phyloP scores from a whole-genome alignment of 305 asterid species.

The Fraxinus nigra region DNA sequence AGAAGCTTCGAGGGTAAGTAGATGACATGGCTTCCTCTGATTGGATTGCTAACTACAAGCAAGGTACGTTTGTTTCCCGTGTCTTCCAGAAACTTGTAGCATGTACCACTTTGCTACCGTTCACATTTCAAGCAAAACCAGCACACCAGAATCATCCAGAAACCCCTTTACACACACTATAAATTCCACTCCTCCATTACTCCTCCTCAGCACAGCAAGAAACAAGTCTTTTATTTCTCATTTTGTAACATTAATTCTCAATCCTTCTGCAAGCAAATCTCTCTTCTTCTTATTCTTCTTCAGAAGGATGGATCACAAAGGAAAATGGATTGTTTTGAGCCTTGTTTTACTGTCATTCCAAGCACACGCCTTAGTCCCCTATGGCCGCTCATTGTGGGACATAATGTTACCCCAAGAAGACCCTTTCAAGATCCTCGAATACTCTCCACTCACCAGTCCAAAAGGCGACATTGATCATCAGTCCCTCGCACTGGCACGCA shows the following conservation, averaged over 20 bases:
- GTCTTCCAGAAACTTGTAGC: not conserved
- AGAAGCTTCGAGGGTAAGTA: not conserved
- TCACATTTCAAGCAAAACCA: not conserved
- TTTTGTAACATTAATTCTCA: not conserved
- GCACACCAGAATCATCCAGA: not conserved
- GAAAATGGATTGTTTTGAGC: not conserved
- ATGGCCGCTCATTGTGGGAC: slow-evolving; percentile 33
- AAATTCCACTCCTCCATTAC: not conserved
- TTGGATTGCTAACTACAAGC: not conserved
- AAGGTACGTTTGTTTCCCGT: not conserved
- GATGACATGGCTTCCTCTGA: not conserved
- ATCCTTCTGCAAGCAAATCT: not conserved
- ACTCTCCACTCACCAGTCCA: slow-evolving; percentile 35
- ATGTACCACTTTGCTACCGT: not conserved
- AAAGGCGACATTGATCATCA: slow-evolving; percentile 21
- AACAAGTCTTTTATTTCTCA: too few species aligned
- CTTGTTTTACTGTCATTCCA: slow-evolving; percentile 12
- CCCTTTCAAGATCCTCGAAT: slow-evolving; percentile 50
- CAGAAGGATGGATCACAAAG: slow-evolving; percentile 2
- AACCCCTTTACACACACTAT: not conserved
- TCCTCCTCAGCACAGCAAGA: not conserved
- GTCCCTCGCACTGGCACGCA: slow-evolving; percentile 40
- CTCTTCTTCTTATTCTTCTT: not conserved
- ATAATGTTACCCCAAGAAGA: slow-evolving; percentile 30
- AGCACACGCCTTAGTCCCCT: slow-evolving; percentile 37